Evolutionary conservation across 176 grass and related monocot species (phyloP), one percentile per base, ranked within the genome.

Genomic region (Avena eriantha): DNA sequence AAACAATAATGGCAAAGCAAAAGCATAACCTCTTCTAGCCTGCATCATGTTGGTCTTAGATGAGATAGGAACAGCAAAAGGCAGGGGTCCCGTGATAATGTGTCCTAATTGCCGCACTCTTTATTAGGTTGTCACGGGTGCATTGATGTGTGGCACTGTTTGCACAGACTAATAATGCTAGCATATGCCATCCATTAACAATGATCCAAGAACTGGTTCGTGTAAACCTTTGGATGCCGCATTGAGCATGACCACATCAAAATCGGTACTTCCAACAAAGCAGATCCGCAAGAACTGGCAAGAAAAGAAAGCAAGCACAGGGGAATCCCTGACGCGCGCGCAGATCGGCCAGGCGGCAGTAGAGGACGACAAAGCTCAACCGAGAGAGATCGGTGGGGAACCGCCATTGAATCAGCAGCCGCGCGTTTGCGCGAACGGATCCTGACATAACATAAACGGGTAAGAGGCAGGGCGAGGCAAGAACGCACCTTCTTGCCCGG

Each of bases 401-500:
- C 60, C 60, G 70, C 18, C 58, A 67, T 57, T 33, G 70, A 47
- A 22, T 39, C 0, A 16, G 21, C 69, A n/a, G 47, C 46, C 8
- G 24, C 18, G 45, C 41, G 41, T 5, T 19, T 21, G 21, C 26
- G 55, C n/a, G 67, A 2, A 57, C 2, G 54, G 77, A 82, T 82
- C 79, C 34, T 67, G 10, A 57, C 35, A 50, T 3, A 41, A 41
- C 39, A 41, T 41, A 71, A 41, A 50, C 3, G 67, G 21, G 4
- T 1, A 13, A 22, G 10, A 46, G 46, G 69, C 69, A 16, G 13
- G 63, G n/a, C 10, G 39, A 65, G 8, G 17, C 6, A 59, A 76
- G 73, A 29, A 67, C 80, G 17, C 63, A 92, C 86, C 90, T 91
- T 85, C 78, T 88, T 92, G 64, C 82, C 84, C 45, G 90, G 82